Percentiles rank a stretch among this genome's conserved stretches.
phyloP scores from a whole-genome alignment of 192 early-diverging fungal species.

The Allomyces arbusculus region DNA sequence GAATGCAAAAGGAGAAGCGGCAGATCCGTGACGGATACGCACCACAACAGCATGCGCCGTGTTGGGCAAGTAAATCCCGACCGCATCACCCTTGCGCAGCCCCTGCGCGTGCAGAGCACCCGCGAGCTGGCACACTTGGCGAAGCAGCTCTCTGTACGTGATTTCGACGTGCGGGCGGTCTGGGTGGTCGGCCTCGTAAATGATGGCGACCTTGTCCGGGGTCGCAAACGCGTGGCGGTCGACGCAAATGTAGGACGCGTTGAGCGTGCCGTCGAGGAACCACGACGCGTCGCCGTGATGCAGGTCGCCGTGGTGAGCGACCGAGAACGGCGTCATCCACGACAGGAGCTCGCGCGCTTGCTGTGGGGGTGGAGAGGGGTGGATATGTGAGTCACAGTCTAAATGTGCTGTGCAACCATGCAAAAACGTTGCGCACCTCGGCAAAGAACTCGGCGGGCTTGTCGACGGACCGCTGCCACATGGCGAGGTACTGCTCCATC shows the following conservation, averaged over 20 bases:
- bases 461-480: constrained; percentile 60
- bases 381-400: not conserved
- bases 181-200: constrained; percentile 80
- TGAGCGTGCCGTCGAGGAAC: constrained; percentile 81
- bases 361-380: constrained; percentile 9
- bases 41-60: constrained; percentile 69
- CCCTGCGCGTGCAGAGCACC: constrained; percentile 66
- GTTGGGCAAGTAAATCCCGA: constrained; percentile 97
- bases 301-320: constrained; percentile 38
- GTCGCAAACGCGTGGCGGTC: constrained; percentile 69
- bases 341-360: constrained; percentile 52
- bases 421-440: constrained; percentile 25
- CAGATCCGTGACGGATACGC: not conserved
- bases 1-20: constrained; percentile 7
- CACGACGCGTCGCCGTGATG: constrained; percentile 71
- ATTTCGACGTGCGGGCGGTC: constrained; percentile 44
- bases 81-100: constrained; percentile 77
- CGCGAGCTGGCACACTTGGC: constrained; percentile 63
- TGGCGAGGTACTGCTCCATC: constrained; percentile 54
- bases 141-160: constrained; percentile 66
- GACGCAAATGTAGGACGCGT: constrained; percentile 89
- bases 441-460: constrained; percentile 69
- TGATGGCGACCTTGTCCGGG: constrained; percentile 61
- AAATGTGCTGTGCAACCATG: not conserved
- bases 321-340: constrained; percentile 64